Evolutionary conservation across 2,329 filamentous ascomycete species (phyloP).

Genomic region (Fusarium ramigenum): DNA sequence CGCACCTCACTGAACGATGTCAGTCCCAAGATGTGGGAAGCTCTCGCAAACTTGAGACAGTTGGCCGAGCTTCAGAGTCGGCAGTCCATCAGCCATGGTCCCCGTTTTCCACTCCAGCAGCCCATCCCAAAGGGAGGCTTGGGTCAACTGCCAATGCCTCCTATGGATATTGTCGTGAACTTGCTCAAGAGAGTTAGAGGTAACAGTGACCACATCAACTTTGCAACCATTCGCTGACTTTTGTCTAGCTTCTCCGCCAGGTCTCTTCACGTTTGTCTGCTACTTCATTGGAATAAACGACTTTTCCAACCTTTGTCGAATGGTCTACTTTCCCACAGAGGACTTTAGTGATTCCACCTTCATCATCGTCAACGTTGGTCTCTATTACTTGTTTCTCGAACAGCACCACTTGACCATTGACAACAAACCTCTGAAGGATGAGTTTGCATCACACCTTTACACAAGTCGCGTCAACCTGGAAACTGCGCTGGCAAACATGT

Average conservation of each 20-base stretch:
- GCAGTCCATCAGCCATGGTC: constrained; percentile 52
- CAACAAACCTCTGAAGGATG: constrained; percentile 46
- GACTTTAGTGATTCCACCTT: constrained; percentile 61
- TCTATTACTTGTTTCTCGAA: constrained; percentile 62
- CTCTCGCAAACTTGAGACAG: constrained; percentile 60
- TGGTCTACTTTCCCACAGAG: constrained; percentile 62
- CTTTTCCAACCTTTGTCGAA: constrained; percentile 60
- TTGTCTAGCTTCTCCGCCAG: constrained; percentile 49
- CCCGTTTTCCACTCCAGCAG: constrained; percentile 57
- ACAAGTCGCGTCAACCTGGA: constrained; percentile 60
- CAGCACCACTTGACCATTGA: constrained; percentile 49
- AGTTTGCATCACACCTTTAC: constrained; percentile 51
- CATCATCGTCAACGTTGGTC: constrained; percentile 59
- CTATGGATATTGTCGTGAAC: constrained; percentile 59
- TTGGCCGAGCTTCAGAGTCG: constrained; percentile 62
- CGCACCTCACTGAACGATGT: constrained; percentile 56
- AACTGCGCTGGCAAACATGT: constrained; percentile 60
- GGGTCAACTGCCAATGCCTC: constrained; percentile 64
- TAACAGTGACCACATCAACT: constrained; percentile 29
- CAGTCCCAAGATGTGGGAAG: constrained; percentile 62
- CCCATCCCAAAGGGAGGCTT: constrained; percentile 57
- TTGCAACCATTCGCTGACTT: not conserved
- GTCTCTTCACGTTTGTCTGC: constrained; percentile 61
- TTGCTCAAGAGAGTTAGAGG: constrained; percentile 60
- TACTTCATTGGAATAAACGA: constrained; percentile 59